Percentiles rank a stretch among this genome's conserved stretches.
phyloP scores from a whole-genome alignment of 495 filamentous ascomycete genomes.

The Xylaria telfairii region DNA sequence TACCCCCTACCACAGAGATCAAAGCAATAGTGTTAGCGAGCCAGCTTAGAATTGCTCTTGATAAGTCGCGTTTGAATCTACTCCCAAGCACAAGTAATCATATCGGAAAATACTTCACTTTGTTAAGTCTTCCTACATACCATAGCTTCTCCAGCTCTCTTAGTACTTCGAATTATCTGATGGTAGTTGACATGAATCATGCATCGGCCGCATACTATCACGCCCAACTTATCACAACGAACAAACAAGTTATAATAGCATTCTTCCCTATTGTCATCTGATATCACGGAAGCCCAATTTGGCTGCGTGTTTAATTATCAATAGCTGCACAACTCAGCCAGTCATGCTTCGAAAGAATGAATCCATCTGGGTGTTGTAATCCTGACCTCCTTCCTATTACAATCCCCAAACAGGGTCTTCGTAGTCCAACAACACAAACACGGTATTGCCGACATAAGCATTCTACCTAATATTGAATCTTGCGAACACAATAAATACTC shows the following conservation, averaged over 20 bases:
- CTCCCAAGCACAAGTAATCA: no score
- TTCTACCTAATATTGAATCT: constrained; percentile 15
- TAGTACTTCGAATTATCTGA: no score
- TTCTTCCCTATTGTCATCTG: not conserved
- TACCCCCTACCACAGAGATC: no score
- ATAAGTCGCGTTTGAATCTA: no score
- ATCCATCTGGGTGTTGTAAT: not conserved
- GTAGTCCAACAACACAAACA: constrained; percentile 19
- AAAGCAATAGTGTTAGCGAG: no score
- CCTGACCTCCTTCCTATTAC: not conserved
- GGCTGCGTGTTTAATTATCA: not conserved
- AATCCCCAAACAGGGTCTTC: not conserved
- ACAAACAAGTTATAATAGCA: not conserved
- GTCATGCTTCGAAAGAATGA: not conserved
- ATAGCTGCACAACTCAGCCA: not conserved
- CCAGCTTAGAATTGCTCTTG: no score
- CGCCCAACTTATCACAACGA: not conserved
- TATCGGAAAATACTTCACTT: no score
- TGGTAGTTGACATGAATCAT: not conserved
- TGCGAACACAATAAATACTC: not conserved
- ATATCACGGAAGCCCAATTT: not conserved
- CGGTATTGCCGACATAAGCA: constrained; percentile 10
- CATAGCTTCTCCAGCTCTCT: no score
- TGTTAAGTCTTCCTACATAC: no score
- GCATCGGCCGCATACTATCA: not conserved